Base-by-base conservation (phyloP, 2,329 filamentous ascomycete species). In the Aspergillus ibericus region DNA sequence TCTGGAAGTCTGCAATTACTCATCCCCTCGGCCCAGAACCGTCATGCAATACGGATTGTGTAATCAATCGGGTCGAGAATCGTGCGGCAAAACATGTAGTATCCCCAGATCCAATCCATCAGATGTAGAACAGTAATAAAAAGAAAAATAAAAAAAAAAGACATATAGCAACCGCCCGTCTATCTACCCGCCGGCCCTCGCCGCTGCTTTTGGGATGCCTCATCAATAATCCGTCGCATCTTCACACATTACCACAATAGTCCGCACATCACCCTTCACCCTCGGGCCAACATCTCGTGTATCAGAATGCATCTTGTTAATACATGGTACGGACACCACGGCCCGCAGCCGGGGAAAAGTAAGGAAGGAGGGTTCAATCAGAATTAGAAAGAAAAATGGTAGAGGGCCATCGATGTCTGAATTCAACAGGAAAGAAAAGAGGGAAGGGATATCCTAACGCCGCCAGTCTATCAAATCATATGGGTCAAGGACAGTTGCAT, bases 391-490 rank as follows among this genome's bases (percentile, higher is more conserved):
- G 53, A 40, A 36, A 36, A 42, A 55, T 53, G 16, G 48, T 25
- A 48, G 38, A 29, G 52, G 53, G 16, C 35, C 56, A 40, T 53
- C 55, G 36, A 36, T 47, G 8, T 53, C 27, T 50, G 50, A 59
- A 54, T 51, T 48, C 38, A 52, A 48, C 22, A 52, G 25, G 25
- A 36, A 52, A 50, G 51, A 59, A 29, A 55, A 47, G 42, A 53
- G 18, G 44, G 50, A 40, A 53, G 50, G 50, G 46, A 49, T 15
- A 48, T 54, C 50, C 52, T n/a, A 60, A 64, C 62, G 62, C 59
- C 59, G 53, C 63, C 49, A 61, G 58, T 58, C 60, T 55, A 53
- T 59, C 50, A 25, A 57, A 55, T 55, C 55, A 55, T 63, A 40
- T 56, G 51, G 42, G 47, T 55, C 13, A 48, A 57, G 50, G 40